Evolutionary conservation across 2,329 filamentous ascomycete genomes (phyloP).

Genomic region (Herpotrichia juniperi): DNA sequence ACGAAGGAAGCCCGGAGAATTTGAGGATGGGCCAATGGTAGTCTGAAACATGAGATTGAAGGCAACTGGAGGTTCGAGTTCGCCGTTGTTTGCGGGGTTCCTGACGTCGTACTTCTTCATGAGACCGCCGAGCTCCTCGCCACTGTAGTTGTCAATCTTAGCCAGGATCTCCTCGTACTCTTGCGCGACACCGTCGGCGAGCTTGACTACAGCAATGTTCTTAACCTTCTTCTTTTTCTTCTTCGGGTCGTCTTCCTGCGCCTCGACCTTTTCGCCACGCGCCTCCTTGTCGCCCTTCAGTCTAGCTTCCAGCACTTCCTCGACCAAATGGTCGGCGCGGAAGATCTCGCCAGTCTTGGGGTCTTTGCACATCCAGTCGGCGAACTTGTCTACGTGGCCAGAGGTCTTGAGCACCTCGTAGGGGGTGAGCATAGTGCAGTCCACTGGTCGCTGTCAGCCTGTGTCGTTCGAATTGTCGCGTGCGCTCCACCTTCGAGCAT

Average conservation of each 20-base stretch:
- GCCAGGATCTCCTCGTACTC: conserved; percentile 93
- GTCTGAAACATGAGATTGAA: conserved; percentile 99
- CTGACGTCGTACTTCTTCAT: conserved; percentile 89
- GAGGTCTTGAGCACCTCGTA: conserved; percentile 89
- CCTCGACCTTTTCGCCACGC: conserved; percentile 77
- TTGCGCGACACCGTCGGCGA: conserved; percentile 82
- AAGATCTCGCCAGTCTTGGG: conserved; percentile 97
- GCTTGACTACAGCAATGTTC: conserved; percentile 68
- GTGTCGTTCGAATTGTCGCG: conserved; percentile 10
- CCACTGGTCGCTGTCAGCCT: conserved; percentile 57
- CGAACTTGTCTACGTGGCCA: conserved; percentile 97
- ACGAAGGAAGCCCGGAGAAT: conserved; percentile 67
- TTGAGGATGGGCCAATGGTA: conserved; percentile 88
- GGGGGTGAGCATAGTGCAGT: conserved; percentile 92
- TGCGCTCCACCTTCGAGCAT: conserved; percentile 72
- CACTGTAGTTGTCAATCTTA: conserved; percentile 93
- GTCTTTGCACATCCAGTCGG: conserved; percentile 99
- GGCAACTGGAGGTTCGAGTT: conserved; percentile 79
- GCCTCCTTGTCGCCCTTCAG: conserved; percentile 93
- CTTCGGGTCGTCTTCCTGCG: conserved; percentile 78
- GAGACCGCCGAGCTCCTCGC: conserved; percentile 81
- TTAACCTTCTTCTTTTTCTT: conserved; percentile 88
- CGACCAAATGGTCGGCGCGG: conserved; percentile 93
- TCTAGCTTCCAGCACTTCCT: conserved; percentile 86
- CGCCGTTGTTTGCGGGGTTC: conserved; percentile 80